Evolutionary conservation across 2,329 filamentous ascomycete species (phyloP).

Genomic region (Pestalotiopsis fici): DNA sequence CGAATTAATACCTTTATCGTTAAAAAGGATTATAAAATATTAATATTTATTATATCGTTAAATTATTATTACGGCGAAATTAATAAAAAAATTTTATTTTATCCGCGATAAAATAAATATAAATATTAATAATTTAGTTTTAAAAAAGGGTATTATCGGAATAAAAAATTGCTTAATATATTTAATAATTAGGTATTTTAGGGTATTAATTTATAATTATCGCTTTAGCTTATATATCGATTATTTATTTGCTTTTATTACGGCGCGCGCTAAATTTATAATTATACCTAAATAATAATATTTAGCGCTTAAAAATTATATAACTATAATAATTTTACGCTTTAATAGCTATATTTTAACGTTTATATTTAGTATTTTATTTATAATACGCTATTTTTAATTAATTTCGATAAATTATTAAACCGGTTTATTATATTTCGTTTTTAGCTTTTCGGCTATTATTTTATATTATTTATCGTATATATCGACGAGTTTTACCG

Average conservation of each 20-base stretch:
- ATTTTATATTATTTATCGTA: not conserved
- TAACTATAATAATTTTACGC: not conserved
- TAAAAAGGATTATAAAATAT: not conserved
- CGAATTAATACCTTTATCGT: not conserved
- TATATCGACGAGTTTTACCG: not conserved
- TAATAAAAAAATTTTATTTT: too few species aligned
- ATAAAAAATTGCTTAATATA: not conserved
- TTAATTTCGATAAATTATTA: not conserved
- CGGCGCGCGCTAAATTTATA: too few species aligned
- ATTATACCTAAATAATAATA: too few species aligned
- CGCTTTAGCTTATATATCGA: not conserved
- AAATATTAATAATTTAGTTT: too few species aligned
- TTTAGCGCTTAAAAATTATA: too few species aligned
- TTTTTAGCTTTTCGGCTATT: not conserved
- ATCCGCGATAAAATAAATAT: too few species aligned
- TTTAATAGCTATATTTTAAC: not conserved
- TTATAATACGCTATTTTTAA: not conserved
- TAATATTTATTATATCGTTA: too few species aligned
- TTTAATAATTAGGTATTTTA: not conserved
- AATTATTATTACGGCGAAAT: too few species aligned
- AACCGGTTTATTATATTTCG: not conserved
- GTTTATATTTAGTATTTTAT: not conserved
- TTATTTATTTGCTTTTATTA: too few species aligned
- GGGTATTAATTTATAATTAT: not conserved
- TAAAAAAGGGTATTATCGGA: not conserved